Evolutionary conservation across 2,329 filamentous ascomycete species (phyloP), one percentile per base, ranked within the genome.

Genomic region (Colletotrichum brevisporum): DNA sequence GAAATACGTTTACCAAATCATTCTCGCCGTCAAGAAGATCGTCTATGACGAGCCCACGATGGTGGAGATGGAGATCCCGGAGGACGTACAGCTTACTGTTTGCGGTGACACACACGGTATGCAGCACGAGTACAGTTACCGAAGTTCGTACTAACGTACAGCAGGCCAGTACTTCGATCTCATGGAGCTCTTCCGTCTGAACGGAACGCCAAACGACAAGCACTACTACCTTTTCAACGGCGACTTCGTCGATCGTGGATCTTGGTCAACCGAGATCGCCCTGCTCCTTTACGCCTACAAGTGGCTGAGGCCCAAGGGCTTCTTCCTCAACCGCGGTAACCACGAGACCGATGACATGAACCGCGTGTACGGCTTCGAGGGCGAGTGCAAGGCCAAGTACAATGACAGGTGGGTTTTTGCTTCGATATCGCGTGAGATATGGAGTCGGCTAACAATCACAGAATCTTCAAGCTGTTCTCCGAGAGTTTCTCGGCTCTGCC

Each of bases 271-370:
- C n/a, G 96, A 99, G 80, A 97, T 99, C 74, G 95, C 94, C 12
- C 86, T 99, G 54, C 86, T 98, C 12, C 86, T 99, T 21, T 99
- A 98, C 80, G 93, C 95, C 52, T 97, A 97, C 87, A 99, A 99
- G 85, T 97, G 94, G 95, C 82, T 98, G 75, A 90, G 93, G 63
- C 96, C 96, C 8, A 89, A 90, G 51, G 90, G 86, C 63, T 95
- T 99, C 86, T 98, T 97, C 89, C 85, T 99, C 72, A 99, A 99
- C 86, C 91, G 96, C 71, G 96, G 96, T 74, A 99, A 99, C 82
- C 96, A 99, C 83, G 96, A 99, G 84, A 98, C 96, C 56, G 95
- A 98, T 79, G 95, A 98, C 81, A 99, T 99, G 96, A 99, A 99
- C 86, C 91, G 94, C 73, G 95, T 96, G 62, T 99, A 99, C 78